Conservation (phyloP, 306 rosid genomes). For the Datisca glomerata region DNA sequence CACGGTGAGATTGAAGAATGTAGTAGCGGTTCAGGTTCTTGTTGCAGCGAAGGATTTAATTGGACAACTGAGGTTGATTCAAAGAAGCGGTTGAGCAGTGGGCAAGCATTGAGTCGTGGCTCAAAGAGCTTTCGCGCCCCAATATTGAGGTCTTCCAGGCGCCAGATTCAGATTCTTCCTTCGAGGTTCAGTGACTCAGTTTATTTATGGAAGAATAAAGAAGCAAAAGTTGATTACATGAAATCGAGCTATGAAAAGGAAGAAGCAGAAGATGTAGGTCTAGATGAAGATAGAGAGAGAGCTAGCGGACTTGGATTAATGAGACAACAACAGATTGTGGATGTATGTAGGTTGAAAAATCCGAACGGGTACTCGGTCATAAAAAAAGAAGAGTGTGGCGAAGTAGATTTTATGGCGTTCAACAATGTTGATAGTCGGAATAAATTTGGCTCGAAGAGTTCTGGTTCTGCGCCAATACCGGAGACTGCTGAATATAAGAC, state of each 20-base stretch:
- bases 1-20: constrained; percentile 41
- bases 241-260: constrained; percentile 33
- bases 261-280: constrained; percentile 19
- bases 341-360: constrained; percentile 15
- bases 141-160: constrained; percentile 51
- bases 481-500: constrained; percentile 26
- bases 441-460: constrained; percentile 17
- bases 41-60: constrained; percentile 41
- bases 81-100: constrained; percentile 18
- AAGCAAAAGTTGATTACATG: constrained; percentile 18
- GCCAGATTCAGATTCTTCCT: constrained; percentile 53
- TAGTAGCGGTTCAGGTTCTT: constrained; percentile 49
- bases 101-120: constrained; percentile 11
- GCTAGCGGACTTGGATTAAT: constrained; percentile 15
- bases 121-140: constrained; percentile 23
- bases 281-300: constrained; percentile 16
- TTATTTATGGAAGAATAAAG: constrained; percentile 30
- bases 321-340: constrained; percentile 23
- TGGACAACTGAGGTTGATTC: constrained; percentile 48
- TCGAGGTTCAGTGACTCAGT: constrained; percentile 65
- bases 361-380: constrained; percentile 16
- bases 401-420: constrained; percentile 12
- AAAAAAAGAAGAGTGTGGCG: constrained; percentile 20
- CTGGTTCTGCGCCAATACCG: constrained; percentile 12
- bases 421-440: constrained; percentile 11